Conservation (phyloP, 441 rosid genomes). For the Sinapis alba region DNA sequence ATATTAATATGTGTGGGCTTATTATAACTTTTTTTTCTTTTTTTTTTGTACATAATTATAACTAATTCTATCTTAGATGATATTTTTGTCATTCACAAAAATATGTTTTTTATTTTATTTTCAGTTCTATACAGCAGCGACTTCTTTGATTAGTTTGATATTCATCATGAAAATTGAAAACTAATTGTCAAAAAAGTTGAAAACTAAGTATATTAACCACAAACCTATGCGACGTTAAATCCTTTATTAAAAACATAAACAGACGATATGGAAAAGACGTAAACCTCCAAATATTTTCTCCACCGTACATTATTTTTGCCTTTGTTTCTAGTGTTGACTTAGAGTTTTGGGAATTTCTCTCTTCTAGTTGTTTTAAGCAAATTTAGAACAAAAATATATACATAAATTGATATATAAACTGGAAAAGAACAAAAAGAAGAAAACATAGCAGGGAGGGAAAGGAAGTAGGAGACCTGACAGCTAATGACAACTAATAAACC, state of each 20-base stretch:
- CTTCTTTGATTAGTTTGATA: background rate
- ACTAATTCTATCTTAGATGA: background rate
- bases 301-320: background rate
- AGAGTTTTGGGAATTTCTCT: constrained; percentile 12
- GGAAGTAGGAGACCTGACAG: constrained; percentile 29
- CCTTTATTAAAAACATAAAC: background rate
- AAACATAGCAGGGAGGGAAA: constrained; percentile 4
- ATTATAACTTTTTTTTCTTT: too few species aligned
- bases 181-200: background rate
- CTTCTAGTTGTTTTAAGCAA: background rate
- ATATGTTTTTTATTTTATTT: background rate
- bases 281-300: background rate
- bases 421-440: constrained; percentile 28
- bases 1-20: too few species aligned
- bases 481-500: constrained; percentile 21
- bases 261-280: background rate
- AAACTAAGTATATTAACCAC: background rate
- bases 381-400: background rate
- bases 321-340: constrained; percentile 21
- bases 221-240: background rate
- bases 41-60: background rate
- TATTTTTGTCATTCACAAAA: too few species aligned
- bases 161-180: background rate
- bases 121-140: background rate
- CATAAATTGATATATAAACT: background rate